phyloP scores from a whole-genome alignment of 768 basidiomycete genomes.

The Mrakia frigida region DNA sequence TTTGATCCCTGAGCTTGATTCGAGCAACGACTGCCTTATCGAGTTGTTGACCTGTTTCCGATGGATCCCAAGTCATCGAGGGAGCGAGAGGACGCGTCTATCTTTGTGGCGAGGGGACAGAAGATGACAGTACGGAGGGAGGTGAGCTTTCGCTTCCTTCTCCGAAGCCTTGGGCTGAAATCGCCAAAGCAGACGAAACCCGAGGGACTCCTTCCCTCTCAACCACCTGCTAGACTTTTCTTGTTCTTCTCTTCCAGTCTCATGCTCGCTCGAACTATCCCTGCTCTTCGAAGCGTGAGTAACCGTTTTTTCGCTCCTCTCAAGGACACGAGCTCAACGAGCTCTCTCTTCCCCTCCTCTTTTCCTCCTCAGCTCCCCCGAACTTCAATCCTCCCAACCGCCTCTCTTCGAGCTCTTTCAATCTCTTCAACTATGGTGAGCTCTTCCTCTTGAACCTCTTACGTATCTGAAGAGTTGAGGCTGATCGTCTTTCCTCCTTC shows the following conservation, averaged over 20 bases:
- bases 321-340: neutral
- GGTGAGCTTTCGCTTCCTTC: neutral
- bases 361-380: neutral
- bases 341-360: neutral
- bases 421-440: constrained; percentile 21
- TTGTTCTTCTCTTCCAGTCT: neutral
- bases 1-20: neutral
- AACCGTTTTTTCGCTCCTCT: neutral
- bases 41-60: neutral
- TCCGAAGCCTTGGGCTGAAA: too few relatives aligned
- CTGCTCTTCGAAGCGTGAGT: constrained; percentile 16
- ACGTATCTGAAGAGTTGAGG: too few relatives aligned
- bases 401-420: constrained; percentile 17
- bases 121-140: neutral
- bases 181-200: neutral
- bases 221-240: neutral
- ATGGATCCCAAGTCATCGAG: neutral
- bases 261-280: constrained; percentile 12
- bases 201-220: neutral
- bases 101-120: neutral
- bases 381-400: neutral
- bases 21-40: neutral
- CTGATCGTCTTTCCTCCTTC: neutral
- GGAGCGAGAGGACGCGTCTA: neutral
- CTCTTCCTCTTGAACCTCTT: neutral